Base-by-base conservation (phyloP, 2,329 filamentous ascomycete genomes). In the Fusarium miscanthi region DNA sequence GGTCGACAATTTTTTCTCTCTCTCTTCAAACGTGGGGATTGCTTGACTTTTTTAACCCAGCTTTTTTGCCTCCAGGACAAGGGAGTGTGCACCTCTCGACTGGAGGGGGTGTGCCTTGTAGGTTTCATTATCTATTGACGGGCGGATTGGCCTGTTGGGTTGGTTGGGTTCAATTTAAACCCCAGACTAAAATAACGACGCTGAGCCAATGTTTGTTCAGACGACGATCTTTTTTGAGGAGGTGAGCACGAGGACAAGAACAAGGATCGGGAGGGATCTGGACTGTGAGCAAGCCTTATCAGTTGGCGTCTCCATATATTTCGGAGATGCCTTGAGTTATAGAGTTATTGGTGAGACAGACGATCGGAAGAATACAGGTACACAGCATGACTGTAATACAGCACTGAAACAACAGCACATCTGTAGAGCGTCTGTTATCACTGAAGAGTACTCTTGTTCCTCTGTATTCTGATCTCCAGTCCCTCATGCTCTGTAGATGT, bases 1-100 rank as follows among this genome's bases (percentile, higher is more conserved):
- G 66, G 66, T 63, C 66, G 40, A 61, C 12, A 27, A 27, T n/a
- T 52, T 38, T 52, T 52, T 52, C 5, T 25, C 23, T 25, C 23
- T 52, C 25, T 38, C 4, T 38, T 52, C 14, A 7, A 17, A 57
- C 63, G 63, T 69, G 66, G 66, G 66, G 66, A 69, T 69, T 43
- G 30, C 49, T 69, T 31, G 66, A 69, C 66, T 69, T 69, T 67
- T 69, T 63, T 51, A 69, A 63, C 38, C 66, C 66, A 41, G 8
- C 43, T 46, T 30, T 56, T 64, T 64, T 64, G 49, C 63, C 49
- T 53, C 33, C 49, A 52, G 46, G 17, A 21, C 38, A 21, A 14
- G 42, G 42, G 42, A 45, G 46, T 49, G 46, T 49, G 13, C 13
- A 25, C 23, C 23, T 25, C 31, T 14, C n/a, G 40, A 42, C 23